phyloP scores from a whole-genome alignment of 345 rosid species.

The Populus deltoides region DNA sequence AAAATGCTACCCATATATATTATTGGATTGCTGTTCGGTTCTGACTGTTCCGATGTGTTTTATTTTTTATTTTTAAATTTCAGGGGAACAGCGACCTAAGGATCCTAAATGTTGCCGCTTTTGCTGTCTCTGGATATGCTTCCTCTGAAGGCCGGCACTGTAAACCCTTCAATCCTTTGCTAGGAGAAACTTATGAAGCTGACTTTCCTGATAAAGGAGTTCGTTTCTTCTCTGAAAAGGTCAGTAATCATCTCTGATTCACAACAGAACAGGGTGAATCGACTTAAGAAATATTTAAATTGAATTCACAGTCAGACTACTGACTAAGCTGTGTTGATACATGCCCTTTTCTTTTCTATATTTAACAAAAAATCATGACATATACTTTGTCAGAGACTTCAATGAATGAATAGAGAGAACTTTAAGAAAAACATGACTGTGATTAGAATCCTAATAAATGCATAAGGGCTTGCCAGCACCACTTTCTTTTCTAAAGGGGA shows the following conservation, averaged over 20 bases:
- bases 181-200: slow-evolving; percentile 97
- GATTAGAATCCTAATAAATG: background rate
- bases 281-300: background rate
- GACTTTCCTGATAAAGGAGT: slow-evolving; percentile 88
- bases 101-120: slow-evolving; percentile 84
- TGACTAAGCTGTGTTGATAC: background rate
- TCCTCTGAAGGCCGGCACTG: slow-evolving; percentile 92
- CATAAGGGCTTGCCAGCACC: background rate
- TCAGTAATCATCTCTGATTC: slow-evolving; percentile 23
- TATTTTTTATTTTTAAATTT: background rate
- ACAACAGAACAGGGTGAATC: background rate
- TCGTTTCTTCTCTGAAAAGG: slow-evolving; percentile 98
- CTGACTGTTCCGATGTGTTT: background rate
- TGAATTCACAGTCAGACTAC: background rate
- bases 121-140: slow-evolving; percentile 96
- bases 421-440: slow-evolving; percentile 1
- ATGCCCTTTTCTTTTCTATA: background rate
- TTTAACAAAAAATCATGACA: background rate
- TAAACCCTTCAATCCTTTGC: slow-evolving; percentile 96
- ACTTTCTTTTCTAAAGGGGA: background rate
- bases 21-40: background rate
- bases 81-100: slow-evolving; percentile 81
- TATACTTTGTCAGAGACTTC: background rate
- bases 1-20: background rate
- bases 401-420: background rate